A percentile compares a stretch with the other conserved stretches of the same genome.
Evolutionary conservation across 257 asterid species (phyloP).

Genomic region (Nicotiana sylvestris): DNA sequence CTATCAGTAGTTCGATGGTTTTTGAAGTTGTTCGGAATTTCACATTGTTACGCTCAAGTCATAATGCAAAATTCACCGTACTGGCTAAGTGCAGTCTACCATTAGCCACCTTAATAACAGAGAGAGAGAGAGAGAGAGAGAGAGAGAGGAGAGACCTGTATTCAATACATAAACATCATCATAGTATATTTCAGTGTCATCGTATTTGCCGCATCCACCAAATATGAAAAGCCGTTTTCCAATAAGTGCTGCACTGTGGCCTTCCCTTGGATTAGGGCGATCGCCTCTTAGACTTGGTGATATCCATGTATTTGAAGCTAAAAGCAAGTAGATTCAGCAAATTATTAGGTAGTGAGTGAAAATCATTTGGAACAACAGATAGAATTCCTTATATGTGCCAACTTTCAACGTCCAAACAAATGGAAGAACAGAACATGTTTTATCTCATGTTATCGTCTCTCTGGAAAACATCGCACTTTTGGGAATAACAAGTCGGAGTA

Average conservation of each 20-base stretch:
- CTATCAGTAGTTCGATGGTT: neutral
- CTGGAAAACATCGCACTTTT: neutral
- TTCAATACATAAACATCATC: slow-evolving; percentile 86
- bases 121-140: neutral
- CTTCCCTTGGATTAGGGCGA: slow-evolving; percentile 94
- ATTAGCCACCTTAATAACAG: neutral
- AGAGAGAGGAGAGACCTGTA: slow-evolving; percentile 53
- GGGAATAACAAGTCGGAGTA: neutral
- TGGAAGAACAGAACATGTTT: neutral
- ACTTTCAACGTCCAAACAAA: neutral
- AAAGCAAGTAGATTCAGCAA: neutral
- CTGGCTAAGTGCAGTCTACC: neutral
- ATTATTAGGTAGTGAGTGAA: neutral
- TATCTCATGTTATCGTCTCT: neutral
- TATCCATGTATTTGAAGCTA: slow-evolving; percentile 82
- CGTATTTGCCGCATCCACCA: slow-evolving; percentile 91
- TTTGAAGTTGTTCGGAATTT: neutral
- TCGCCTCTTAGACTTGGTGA: slow-evolving; percentile 80
- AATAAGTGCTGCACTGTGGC: slow-evolving; percentile 92
- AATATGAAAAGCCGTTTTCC: slow-evolving; percentile 90
- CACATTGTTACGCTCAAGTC: neutral
- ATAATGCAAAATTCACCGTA: neutral
- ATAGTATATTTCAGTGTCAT: slow-evolving; percentile 63
- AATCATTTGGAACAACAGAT: slow-evolving; percentile 6
- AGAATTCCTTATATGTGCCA: neutral